phyloP scores from a whole-genome alignment of 1,139 yeast species.

The Sugiyamaella pinicola region DNA sequence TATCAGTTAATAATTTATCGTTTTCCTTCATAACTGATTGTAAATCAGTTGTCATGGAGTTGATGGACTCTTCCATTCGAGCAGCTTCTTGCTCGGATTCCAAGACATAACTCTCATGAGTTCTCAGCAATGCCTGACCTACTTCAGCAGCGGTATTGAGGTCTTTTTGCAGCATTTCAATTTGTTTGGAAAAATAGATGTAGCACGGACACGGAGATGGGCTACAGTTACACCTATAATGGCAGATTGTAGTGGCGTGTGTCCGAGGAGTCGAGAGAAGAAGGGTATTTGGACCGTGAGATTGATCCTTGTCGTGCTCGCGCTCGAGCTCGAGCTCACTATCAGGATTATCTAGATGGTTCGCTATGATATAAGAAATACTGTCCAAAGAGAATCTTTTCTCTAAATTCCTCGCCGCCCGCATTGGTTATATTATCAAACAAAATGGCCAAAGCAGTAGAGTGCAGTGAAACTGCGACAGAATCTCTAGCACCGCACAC shows the following conservation, averaged over 20 bases:
- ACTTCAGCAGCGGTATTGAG: constrained; percentile 36
- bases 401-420: constrained; percentile 15
- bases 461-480: no score
- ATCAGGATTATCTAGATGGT: background rate
- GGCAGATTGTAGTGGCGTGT: background rate
- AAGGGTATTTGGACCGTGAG: background rate
- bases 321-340: background rate
- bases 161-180: constrained; percentile 30
- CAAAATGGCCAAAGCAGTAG: no score
- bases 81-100: constrained; percentile 25
- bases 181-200: constrained; percentile 21
- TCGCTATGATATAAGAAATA: constrained; percentile 12
- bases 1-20: constrained; percentile 25
- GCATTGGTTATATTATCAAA: constrained; percentile 3
- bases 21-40: constrained; percentile 26
- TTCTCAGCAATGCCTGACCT: constrained; percentile 34
- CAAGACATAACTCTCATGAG: constrained; percentile 28
- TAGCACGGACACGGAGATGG: constrained; percentile 25
- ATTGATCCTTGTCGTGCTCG: background rate
- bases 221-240: background rate
- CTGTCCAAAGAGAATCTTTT: constrained; percentile 17
- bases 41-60: constrained; percentile 25
- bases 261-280: no score
- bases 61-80: constrained; percentile 28
- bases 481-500: no score